These are phyloP conservation scores for Wickerhamomyces chambardii DNA, from an alignment of 805 yeast species.

Conservation along the genomic window DNA sequence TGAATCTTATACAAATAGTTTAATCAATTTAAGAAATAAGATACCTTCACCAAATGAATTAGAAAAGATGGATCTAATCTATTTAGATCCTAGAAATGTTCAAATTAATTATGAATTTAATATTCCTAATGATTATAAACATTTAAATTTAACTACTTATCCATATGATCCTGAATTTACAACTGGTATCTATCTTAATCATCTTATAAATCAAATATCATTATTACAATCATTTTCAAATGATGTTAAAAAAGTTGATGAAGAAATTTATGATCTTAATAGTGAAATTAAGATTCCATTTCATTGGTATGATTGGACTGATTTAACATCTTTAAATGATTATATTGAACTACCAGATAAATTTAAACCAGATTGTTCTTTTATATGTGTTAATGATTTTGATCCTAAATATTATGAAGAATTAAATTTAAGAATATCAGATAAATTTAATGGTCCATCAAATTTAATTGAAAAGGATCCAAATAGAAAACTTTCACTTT, in stretches of 20 bases:
- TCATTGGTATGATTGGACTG: slow-evolving; percentile 37
- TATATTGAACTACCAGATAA: slow-evolving; percentile 4
- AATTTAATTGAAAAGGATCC: background rate
- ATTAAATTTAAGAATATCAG: background rate
- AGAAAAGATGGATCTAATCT: no score
- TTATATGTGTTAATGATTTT: background rate
- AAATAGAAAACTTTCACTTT: background rate
- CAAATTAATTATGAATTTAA: background rate
- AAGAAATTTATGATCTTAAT: no score
- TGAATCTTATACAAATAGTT: no score
- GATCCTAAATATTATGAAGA: background rate
- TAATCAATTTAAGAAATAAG: no score
- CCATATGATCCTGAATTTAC: slow-evolving; percentile 51
- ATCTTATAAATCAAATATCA: slow-evolving; percentile 21
- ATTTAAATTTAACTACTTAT: slow-evolving; percentile 21
- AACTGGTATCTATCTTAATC: slow-evolving; percentile 35
- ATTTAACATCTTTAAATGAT: slow-evolving; percentile 21
- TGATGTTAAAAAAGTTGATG: no score
- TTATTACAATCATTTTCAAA: no score
- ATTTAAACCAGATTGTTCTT: background rate
- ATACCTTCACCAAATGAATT: background rate
- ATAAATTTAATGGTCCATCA: background rate
- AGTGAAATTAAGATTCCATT: slow-evolving; percentile 19
- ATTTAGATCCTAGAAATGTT: background rate
- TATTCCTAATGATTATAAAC: background rate